phyloP scores from a whole-genome alignment of 139 green algal genomes.

The Picochlorum costavermella region DNA sequence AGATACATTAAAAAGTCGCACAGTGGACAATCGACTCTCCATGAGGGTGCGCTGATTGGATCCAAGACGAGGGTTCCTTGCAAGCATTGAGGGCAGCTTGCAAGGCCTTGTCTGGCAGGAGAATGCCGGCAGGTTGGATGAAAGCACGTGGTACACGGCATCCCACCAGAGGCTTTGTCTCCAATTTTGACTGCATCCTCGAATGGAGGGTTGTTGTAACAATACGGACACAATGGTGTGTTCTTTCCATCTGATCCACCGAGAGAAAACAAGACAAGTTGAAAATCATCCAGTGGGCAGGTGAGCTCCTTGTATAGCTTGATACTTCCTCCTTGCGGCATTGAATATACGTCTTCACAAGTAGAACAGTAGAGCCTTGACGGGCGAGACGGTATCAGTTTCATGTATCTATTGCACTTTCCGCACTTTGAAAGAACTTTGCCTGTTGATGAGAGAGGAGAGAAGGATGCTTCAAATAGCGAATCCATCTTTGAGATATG shows the following conservation, averaged over 20 bases:
- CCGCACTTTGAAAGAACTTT: conserved; percentile 76
- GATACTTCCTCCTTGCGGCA: conserved; percentile 70
- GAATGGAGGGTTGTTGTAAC: conserved; percentile 83
- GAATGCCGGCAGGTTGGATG: conserved; percentile 64
- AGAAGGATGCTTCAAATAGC: conserved; percentile 86
- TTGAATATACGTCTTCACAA: conserved; percentile 75
- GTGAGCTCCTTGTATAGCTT: conserved; percentile 77
- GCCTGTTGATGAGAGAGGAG: conserved; percentile 61
- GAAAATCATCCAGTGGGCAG: conserved; percentile 79
- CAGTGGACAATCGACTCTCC: conserved; percentile 73
- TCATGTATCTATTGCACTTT: conserved; percentile 79
- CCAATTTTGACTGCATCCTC: conserved; percentile 42
- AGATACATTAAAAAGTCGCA: conserved; percentile 81
- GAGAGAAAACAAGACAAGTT: conserved; percentile 84
- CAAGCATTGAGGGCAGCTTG: conserved; percentile 53
- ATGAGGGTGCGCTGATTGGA: conserved; percentile 61
- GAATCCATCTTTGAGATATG: conserved; percentile 79
- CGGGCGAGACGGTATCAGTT: conserved; percentile 64
- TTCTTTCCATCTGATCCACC: conserved; percentile 66
- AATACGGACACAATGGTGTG: conserved; percentile 78
- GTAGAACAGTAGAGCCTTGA: conserved; percentile 76
- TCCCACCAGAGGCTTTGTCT: conserved; percentile 43
- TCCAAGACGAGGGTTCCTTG: conserved; percentile 68
- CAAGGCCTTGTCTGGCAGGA: conserved; percentile 30
- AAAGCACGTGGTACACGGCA: conserved; percentile 72